Conservation (phyloP, 805 yeast genomes). For the Barnettozyma sp. region DNA sequence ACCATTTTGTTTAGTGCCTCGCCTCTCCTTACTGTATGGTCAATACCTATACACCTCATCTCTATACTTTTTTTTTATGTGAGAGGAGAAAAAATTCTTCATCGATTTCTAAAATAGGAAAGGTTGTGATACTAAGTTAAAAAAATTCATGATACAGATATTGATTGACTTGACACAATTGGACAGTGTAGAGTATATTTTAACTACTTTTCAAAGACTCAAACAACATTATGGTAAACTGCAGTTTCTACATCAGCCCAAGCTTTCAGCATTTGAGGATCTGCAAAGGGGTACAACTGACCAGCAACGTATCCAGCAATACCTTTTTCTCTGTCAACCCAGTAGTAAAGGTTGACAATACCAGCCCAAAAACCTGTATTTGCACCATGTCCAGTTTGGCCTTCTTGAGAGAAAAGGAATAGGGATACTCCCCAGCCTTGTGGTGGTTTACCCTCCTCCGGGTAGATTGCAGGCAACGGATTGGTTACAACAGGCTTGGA, state of each 20-base stretch:
- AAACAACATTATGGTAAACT: conserved; percentile 12
- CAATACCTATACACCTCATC: too few species aligned
- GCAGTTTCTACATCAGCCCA: conserved; percentile 20
- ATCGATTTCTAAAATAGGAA: conserved; percentile 1
- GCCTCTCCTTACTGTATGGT: not conserved
- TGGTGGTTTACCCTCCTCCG: conserved; percentile 21
- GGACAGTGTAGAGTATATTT: too few species aligned
- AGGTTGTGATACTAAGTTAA: conserved; percentile 5
- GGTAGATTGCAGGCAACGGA: conserved; percentile 19
- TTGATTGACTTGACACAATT: too few species aligned
- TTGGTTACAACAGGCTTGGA: conserved; percentile 14
- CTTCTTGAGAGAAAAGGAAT: conserved; percentile 20
- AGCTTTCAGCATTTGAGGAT: conserved; percentile 14
- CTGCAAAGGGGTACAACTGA: conserved; percentile 33
- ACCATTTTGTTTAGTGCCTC: conserved; percentile 11
- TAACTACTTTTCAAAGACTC: too few species aligned
- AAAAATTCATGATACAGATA: not conserved
- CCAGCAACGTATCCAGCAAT: conserved; percentile 35
- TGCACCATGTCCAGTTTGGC: conserved; percentile 32
- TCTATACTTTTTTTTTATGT: too few species aligned
- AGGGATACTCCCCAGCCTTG: conserved; percentile 31
- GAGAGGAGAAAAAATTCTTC: conserved; percentile 3
- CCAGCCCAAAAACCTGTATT: conserved; percentile 37
- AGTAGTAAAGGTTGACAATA: conserved; percentile 32
- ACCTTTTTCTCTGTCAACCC: conserved; percentile 35